Base-by-base conservation (phyloP, 208 protist genomes). In the Trypanosoma grayi region DNA sequence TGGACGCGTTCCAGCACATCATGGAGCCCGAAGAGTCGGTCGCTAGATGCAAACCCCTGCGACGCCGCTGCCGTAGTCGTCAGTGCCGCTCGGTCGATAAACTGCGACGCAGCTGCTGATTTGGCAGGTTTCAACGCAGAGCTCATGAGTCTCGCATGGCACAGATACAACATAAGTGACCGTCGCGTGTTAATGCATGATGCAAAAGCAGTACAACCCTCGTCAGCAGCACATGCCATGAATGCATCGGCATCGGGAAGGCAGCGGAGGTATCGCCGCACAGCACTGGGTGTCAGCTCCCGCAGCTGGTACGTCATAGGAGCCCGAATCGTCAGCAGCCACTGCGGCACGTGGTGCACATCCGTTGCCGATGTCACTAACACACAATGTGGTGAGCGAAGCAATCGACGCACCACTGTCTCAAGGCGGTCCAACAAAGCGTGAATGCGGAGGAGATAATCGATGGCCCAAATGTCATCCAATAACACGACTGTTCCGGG, bases 401-500 rank as follows among this genome's bases (percentile, higher is more conserved):
- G 41, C 16, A 73, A 51, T 37, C 33, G 20, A 11, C 61, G 44
- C 28, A 86, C 43, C 1, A 84, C 46, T 3, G 44, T 45, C 33
- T 78, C 47, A 41, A 91, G 63, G 16, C 48, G 37, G 9, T 58
- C 57, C 4, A 64, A 48, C 22, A 70, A 37, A 4, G 41, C 54
- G 31, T 81, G 73, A 16, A 81, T 56, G 28, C 41, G 27, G 44
- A 73, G 74, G 30, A 93, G 75, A 20, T 57, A 25, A 52, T 72
- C 79, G 20, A 88, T 59, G 9, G 77, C 48, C 14, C 75, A 70
- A 16, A 88, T 52, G 45, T 90, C 81, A 48, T 93, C 86, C 22
- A 82, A 56, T 7, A 93, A 54, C 2, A 93, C 30, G 25, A 90
- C 66, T 2, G 81, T 81, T 18, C 73, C 65, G 4, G 52, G 65